A percentile compares a stretch with the other conserved stretches of the same genome.
Conservation (phyloP, 352 stramenopile genomes). For the Elongisporangium anandrum region DNA sequence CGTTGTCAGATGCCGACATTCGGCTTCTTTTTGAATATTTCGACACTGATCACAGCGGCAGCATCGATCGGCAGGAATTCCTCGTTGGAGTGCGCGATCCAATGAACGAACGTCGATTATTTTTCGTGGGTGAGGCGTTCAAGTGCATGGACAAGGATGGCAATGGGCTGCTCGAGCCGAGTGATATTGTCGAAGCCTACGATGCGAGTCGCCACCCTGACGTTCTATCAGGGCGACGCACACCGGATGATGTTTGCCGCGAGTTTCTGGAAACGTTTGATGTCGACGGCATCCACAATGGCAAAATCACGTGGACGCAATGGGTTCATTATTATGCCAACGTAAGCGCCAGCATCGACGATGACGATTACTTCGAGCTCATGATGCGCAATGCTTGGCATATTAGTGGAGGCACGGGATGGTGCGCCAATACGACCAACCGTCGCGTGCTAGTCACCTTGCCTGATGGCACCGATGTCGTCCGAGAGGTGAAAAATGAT, state of each 20-base stretch:
- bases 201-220: conserved; percentile 83
- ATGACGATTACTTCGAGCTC: conserved; percentile 89
- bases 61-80: conserved; percentile 85
- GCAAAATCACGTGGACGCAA: conserved; percentile 62
- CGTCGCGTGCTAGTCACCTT: conserved; percentile 61
- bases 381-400: conserved; percentile 88
- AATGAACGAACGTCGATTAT: conserved; percentile 60
- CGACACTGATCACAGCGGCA: conserved; percentile 72
- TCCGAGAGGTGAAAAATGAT: conserved; percentile 37
- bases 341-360: conserved; percentile 83
- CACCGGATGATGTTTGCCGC: conserved; percentile 54
- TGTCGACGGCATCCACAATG: conserved; percentile 61
- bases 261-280: conserved; percentile 88
- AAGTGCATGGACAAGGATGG: conserved; percentile 74
- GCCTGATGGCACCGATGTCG: conserved; percentile 38
- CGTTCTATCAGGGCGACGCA: conserved; percentile 67
- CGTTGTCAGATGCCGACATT: conserved; percentile 49
- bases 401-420: conserved; percentile 45
- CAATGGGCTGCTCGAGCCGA: conserved; percentile 68
- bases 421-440: conserved; percentile 54
- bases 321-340: conserved; percentile 89
- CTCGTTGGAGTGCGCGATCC: conserved; percentile 72
- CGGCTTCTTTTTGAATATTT: conserved; percentile 81
- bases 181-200: conserved; percentile 78
- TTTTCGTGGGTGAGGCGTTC: conserved; percentile 81